These are phyloP conservation scores for Microascus cirrosus DNA, from an alignment of 2,329 filamentous ascomycete genomes.

Conservation along the genomic window DNA sequence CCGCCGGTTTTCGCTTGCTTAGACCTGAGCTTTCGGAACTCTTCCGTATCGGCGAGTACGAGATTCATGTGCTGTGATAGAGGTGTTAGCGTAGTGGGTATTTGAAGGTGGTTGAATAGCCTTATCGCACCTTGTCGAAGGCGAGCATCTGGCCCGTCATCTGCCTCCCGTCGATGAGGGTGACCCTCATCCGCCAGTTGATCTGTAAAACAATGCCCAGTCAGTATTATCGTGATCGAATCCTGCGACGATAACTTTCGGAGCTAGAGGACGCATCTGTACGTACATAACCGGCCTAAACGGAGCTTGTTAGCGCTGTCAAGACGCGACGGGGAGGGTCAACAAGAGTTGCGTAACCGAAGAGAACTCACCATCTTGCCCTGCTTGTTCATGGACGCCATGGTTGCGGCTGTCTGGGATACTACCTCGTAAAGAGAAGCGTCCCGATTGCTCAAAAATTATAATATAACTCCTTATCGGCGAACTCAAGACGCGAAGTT, in stretches of 20 bases:
- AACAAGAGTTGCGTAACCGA: background rate
- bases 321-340: conserved; percentile 13
- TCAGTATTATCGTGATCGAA: background rate
- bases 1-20: conserved; percentile 62
- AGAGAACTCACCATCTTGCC: conserved; percentile 91
- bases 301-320: conserved; percentile 1
- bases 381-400: conserved; percentile 70
- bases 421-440: conserved; percentile 4
- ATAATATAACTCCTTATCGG: background rate
- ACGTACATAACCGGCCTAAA: conserved; percentile 59
- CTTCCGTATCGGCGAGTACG: conserved; percentile 95
- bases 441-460: conserved; percentile 21
- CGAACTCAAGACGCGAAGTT: conserved; percentile 2
- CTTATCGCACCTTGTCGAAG: conserved; percentile 75
- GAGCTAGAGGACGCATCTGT: background rate
- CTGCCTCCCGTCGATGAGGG: conserved; percentile 86
- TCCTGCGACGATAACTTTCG: background rate
- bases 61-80: conserved; percentile 85
- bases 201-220: conserved; percentile 48
- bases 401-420: conserved; percentile 30
- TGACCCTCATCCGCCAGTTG: conserved; percentile 98
- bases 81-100: background rate
- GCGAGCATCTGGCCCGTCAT: conserved; percentile 98
- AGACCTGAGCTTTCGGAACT: conserved; percentile 85
- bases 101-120: background rate